Conservation (phyloP, 129 eudicot species). For the Flaveria robusta region DNA sequence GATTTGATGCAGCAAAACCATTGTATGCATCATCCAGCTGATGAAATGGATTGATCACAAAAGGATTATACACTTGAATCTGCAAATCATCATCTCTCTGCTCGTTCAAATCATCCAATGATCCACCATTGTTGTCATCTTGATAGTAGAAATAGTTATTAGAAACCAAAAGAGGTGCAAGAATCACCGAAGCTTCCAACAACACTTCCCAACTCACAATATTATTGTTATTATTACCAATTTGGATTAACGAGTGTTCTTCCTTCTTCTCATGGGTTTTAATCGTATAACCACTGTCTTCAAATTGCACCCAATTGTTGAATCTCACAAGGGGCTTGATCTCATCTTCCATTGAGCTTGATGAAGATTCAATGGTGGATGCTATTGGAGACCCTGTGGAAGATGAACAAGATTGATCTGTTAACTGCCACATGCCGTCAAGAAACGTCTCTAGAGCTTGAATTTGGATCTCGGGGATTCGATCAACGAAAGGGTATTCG, state of each 20-base stretch:
- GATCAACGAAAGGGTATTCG: conserved; percentile 65
- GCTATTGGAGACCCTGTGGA: conserved; percentile 35
- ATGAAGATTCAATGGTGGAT: conserved; percentile 36
- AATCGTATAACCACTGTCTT: conserved; percentile 14
- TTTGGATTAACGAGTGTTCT: conserved; percentile 30
- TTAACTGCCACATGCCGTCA: conserved; percentile 64
- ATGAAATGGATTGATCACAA: conserved; percentile 45
- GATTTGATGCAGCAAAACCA: conserved; percentile 16
- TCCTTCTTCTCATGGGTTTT: conserved; percentile 19
- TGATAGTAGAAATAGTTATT: conserved; percentile 29
- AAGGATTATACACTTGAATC: conserved; percentile 56
- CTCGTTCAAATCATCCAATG: conserved; percentile 18
- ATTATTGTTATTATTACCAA: neutral
- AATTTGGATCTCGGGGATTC: conserved; percentile 65
- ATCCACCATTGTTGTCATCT: conserved; percentile 13
- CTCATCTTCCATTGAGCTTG: conserved; percentile 33
- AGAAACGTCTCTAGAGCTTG: conserved; percentile 70
- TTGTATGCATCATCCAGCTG: conserved; percentile 14
- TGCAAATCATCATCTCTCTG: conserved; percentile 31
- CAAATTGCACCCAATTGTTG: conserved; percentile 33
- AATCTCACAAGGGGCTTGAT: conserved; percentile 27
- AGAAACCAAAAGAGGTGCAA: conserved; percentile 35
- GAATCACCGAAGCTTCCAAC: conserved; percentile 60
- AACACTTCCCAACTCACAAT: conserved; percentile 58
- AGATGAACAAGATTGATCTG: conserved; percentile 50